Base-by-base conservation (phyloP, 228 moss, liverwort and hornwort genomes). In the Sphagnum magellanicum region DNA sequence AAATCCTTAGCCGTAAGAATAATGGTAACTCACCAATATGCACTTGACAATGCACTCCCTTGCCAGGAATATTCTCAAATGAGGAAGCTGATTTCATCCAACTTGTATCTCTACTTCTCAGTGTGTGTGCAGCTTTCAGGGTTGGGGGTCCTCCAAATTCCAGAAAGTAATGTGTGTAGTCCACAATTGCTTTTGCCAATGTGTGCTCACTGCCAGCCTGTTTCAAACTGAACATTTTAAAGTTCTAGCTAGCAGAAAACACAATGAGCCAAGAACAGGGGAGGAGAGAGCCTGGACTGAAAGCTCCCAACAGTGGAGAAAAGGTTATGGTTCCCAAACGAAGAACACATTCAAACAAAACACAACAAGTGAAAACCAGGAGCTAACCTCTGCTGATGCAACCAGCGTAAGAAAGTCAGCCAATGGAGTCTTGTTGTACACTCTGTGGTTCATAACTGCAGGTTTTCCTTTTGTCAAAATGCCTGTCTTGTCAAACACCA, bases 401-500 rank as follows among this genome's bases (percentile, higher is more conserved):
- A 87, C 83, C n/a, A 83, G 17, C 0, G 80, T 83, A 0, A 87
- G 80, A 68, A 87, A 87, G 9, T 87, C 86, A 17, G 78, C 74
- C 74, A 87, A 68, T 16, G 86, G 78, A 15, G 76, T 83, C 15
- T 76, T 68, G 70, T 76, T 72, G 70, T 83, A 87, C 53, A 81
- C 64, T 50, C 76, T 83, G 65, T 83, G 74, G 8, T 83, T 76
- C 0, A 83, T 88, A 47, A 97, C 97, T 1, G 90, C 86, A 0
- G 93, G 93, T 68, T 82, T 91, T 14, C 97, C 93, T 64, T 83
- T 97, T 0, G 97, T 97, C 61, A 97, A 80, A 5, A 93, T 97
- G 66, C 97, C 93, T 5, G 97, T 97, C 76, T 97, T 97, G 77
- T 97, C 97, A 47, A 97, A 97, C 11, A 97, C 93, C 13, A 97